phyloP scores from a whole-genome alignment of 257 asterid species.

The Parsonsia alboflavescens region DNA sequence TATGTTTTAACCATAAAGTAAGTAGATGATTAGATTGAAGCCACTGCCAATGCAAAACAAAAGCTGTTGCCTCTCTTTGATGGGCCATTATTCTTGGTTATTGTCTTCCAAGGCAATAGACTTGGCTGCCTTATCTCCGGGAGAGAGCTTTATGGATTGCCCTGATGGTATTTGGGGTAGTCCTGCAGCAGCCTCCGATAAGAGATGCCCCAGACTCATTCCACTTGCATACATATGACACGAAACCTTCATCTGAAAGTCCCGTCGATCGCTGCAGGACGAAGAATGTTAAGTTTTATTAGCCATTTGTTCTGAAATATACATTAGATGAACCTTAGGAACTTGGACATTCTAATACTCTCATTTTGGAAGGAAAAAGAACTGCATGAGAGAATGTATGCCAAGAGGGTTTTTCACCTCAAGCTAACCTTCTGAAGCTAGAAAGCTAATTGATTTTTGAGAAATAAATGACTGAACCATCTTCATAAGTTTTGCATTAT shows the following conservation, averaged over 20 bases:
- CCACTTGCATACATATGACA: constrained; percentile 75
- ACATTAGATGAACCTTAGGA: no score
- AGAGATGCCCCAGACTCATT: constrained; percentile 73
- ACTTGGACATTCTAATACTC: not conserved
- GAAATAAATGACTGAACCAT: no score
- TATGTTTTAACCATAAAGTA: not conserved
- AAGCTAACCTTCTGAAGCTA: not conserved
- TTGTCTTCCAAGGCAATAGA: not conserved
- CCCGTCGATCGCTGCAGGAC: constrained; percentile 48
- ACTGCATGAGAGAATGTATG: not conserved
- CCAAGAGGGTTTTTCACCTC: not conserved
- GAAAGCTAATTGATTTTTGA: no score
- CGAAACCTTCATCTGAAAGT: constrained; percentile 47
- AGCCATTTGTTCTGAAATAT: not conserved
- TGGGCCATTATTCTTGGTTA: not conserved
- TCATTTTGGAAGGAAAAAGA: not conserved
- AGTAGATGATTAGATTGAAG: not conserved
- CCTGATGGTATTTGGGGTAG: constrained; percentile 68
- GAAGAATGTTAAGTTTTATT: not conserved
- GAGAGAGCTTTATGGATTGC: constrained; percentile 56
- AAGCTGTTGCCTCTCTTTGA: not conserved
- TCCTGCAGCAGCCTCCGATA: constrained; percentile 85
- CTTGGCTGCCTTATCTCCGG: not conserved
- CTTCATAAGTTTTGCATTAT: not conserved
- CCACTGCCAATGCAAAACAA: not conserved